phyloP scores from a whole-genome alignment of 2,329 filamentous ascomycete genomes.

The Mycosphaerella sp. region DNA sequence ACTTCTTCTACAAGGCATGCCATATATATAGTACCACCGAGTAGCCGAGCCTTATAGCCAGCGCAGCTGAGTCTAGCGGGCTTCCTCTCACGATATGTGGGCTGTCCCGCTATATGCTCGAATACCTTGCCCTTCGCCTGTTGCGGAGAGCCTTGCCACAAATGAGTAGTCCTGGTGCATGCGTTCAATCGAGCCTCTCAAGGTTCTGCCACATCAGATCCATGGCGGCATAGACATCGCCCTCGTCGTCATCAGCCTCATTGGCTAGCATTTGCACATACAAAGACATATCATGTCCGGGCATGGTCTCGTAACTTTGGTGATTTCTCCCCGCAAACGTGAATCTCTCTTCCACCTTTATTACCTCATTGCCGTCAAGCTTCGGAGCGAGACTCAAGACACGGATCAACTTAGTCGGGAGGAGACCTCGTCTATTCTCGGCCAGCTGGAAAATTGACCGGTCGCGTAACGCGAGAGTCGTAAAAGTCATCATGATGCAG shows the following conservation, averaged over 20 bases:
- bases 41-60: no score
- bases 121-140: no score
- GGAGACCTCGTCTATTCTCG: conserved; percentile 29
- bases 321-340: not conserved
- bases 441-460: conserved; percentile 14
- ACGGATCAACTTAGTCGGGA: conserved; percentile 39
- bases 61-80: no score
- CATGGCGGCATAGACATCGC: not conserved
- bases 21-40: no score
- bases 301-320: not conserved
- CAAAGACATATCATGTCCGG: conserved; percentile 5
- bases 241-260: conserved; percentile 7
- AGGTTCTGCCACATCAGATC: not conserved
- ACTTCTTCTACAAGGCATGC: not conserved
- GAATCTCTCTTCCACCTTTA: not conserved
- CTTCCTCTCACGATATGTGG: no score
- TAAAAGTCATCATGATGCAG: conserved; percentile 44
- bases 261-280: conserved; percentile 5
- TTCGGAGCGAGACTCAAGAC: conserved; percentile 36
- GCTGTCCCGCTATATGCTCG: no score
- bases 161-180: not conserved
- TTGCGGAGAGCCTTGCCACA: not conserved
- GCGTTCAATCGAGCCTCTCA: not conserved
- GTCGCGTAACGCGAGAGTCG: conserved; percentile 29
- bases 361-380: not conserved